A percentile compares a stretch with the other conserved stretches of the same genome.
Evolutionary conservation across 441 rosid species (phyloP).

Genomic region (Bocquillonia castaneifolia): DNA sequence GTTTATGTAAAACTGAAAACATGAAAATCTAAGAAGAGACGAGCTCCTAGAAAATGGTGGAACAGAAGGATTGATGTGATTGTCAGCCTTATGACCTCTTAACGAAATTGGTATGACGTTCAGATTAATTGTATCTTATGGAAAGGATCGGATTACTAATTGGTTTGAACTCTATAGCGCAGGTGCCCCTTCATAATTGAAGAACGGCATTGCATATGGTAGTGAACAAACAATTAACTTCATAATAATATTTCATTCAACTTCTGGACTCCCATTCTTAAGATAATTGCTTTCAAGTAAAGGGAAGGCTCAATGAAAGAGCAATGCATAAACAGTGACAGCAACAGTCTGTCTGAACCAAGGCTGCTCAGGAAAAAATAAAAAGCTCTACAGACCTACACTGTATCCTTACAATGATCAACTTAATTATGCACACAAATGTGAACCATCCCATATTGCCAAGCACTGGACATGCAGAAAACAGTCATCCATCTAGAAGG

Average conservation of each 20-base stretch:
- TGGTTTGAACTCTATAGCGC: too few species aligned
- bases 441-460: neutral
- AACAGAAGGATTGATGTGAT: neutral
- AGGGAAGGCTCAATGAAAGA: neutral
- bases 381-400: neutral
- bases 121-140: neutral
- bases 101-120: neutral
- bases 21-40: neutral
- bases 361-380: neutral
- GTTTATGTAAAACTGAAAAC: neutral
- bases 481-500: neutral
- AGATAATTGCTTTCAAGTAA: neutral
- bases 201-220: neutral
- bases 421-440: neutral
- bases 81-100: neutral
- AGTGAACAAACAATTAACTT: neutral
- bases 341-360: neutral
- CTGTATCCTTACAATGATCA: neutral
- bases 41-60: neutral
- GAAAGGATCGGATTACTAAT: neutral
- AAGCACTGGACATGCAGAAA: neutral
- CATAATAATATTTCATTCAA: neutral
- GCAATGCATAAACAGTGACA: neutral
- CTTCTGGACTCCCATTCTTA: neutral
- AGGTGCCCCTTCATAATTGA: too few species aligned